A percentile compares a stretch with the other conserved stretches of the same genome.
These are phyloP conservation scores for Penicilliopsis zonata DNA, from an alignment of 495 filamentous ascomycete genomes.

Conservation along the genomic window DNA sequence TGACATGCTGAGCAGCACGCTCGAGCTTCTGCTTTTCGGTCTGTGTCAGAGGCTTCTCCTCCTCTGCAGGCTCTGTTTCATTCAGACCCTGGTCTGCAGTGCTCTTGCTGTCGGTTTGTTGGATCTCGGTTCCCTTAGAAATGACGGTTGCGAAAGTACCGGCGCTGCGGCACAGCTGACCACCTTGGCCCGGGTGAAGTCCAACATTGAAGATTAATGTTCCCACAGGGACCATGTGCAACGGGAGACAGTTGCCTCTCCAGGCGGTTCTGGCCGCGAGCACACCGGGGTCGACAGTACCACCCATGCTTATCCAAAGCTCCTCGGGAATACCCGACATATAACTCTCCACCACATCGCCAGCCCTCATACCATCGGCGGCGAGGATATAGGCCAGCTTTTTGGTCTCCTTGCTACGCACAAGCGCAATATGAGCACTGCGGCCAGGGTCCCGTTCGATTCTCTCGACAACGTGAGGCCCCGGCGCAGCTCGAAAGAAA, in stretches of 20 bases:
- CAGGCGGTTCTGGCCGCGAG: constrained; percentile 86
- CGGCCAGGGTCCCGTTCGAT: constrained; percentile 95
- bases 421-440: constrained; percentile 81
- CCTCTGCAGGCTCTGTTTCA: constrained; percentile 11
- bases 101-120: constrained; percentile 7
- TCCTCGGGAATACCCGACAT: constrained; percentile 75
- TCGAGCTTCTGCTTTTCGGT: constrained; percentile 36
- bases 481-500: constrained; percentile 62
- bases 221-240: constrained; percentile 89
- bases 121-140: constrained; percentile 59
- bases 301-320: constrained; percentile 81
- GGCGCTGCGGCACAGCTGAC: constrained; percentile 85
- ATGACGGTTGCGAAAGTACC: constrained; percentile 83
- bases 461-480: constrained; percentile 75
- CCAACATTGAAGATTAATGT: constrained; percentile 87
- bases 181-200: constrained; percentile 55
- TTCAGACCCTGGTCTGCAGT: constrained; percentile 3
- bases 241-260: constrained; percentile 86
- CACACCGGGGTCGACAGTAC: constrained; percentile 83
- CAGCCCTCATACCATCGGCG: constrained; percentile 82
- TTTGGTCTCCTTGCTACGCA: constrained; percentile 48
- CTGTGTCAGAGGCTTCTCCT: constrained; percentile 22
- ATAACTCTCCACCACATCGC: constrained; percentile 86
- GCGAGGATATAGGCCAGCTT: constrained; percentile 76
- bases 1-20: constrained; percentile 54